phyloP scores from a whole-genome alignment of 371 early-diverging fungal genomes.

The Mucor circinelloides region DNA sequence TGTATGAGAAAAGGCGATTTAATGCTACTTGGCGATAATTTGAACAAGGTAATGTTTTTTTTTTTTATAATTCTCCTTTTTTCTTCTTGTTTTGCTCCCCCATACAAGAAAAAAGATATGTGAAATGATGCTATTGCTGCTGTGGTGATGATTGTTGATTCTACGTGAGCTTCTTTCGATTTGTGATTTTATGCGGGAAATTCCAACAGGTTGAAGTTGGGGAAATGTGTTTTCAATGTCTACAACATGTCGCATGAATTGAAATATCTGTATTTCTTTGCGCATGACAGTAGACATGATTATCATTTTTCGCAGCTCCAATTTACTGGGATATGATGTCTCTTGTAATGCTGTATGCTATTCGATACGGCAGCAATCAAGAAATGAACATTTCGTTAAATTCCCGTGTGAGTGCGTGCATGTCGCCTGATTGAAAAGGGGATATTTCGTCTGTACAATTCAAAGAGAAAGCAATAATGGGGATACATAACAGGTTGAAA shows the following conservation, averaged over 20 bases:
- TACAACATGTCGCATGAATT: background rate
- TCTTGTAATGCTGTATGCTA: background rate
- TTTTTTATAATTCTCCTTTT: background rate
- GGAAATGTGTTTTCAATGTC: background rate
- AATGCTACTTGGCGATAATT: constrained; percentile 8
- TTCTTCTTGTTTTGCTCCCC: background rate
- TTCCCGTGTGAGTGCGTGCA: background rate
- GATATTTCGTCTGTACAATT: background rate
- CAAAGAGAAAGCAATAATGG: background rate
- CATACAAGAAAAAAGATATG: background rate
- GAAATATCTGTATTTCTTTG: background rate
- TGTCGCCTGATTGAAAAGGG: background rate
- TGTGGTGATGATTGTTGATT: background rate
- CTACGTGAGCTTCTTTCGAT: background rate
- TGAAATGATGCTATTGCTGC: background rate
- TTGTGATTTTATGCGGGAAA: background rate
- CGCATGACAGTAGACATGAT: background rate
- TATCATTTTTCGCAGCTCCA: background rate
- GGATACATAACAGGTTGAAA: background rate
- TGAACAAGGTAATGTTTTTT: constrained; percentile 28
- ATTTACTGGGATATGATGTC: background rate
- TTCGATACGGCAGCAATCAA: background rate
- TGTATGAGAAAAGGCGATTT: constrained; percentile 24
- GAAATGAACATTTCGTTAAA: background rate
- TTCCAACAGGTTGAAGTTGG: background rate